Evolutionary conservation across 148 eudicot genomes (phyloP).

Genomic region (Beta vulgaris): DNA sequence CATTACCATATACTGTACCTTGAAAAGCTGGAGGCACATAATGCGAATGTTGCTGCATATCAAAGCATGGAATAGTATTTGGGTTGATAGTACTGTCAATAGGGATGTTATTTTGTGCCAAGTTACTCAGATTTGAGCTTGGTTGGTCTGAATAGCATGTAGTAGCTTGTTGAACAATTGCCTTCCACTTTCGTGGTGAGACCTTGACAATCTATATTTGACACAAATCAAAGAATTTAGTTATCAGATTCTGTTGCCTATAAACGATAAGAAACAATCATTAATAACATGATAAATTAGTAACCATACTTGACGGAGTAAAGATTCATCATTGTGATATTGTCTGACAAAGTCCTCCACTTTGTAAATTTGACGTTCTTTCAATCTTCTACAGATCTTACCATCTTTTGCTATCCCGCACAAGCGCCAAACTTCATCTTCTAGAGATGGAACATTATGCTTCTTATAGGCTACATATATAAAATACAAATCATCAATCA

Average conservation of each 20-base stretch:
- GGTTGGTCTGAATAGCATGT: not conserved
- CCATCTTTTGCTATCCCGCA: constrained; percentile 1
- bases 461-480: constrained; percentile 10
- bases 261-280: not conserved
- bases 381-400: constrained; percentile 9
- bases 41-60: not conserved
- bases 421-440: constrained; percentile 16
- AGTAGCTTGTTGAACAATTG: constrained; percentile 1
- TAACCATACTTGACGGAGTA: constrained; percentile 2
- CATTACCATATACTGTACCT: not conserved
- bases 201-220: constrained; percentile 30
- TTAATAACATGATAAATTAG: not conserved
- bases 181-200: not conserved
- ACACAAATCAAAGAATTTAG: not conserved
- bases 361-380: constrained; percentile 17
- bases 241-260: not conserved
- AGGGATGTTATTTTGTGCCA: not conserved
- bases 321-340: not conserved
- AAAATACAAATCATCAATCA: not conserved
- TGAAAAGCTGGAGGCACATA: too few species aligned
- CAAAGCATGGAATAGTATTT: not conserved
- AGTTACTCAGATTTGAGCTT: not conserved
- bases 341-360: constrained; percentile 33
- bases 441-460: not conserved
- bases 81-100: not conserved